These are phyloP conservation scores for Diospyros kaki DNA, from an alignment of 148 eudicot genomes.

Conservation along the genomic window DNA sequence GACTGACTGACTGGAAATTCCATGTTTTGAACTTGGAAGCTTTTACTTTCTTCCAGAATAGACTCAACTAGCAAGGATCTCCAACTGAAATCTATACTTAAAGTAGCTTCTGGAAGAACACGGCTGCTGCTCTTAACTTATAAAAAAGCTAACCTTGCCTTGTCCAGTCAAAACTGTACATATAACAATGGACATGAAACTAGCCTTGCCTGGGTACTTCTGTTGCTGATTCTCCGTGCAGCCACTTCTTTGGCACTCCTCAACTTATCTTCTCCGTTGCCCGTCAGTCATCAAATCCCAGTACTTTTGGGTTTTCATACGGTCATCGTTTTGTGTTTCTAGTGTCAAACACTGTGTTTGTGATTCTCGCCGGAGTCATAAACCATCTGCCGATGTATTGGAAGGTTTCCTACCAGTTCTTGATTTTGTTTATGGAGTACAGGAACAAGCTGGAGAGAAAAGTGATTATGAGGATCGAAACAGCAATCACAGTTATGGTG, in stretches of 20 bases:
- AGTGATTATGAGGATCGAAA: background rate
- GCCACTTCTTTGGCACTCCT: slow-evolving; percentile 12
- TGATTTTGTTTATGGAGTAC: slow-evolving; percentile 8
- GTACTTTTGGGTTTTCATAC: slow-evolving; percentile 2
- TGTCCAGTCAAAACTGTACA: background rate
- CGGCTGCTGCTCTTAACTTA: no score
- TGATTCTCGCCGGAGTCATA: slow-evolving; percentile 21
- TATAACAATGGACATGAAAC: slow-evolving; percentile 15
- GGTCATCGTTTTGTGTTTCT: slow-evolving; percentile 17
- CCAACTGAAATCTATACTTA: no score
- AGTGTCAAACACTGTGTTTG: slow-evolving; percentile 19
- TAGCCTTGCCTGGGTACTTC: background rate
- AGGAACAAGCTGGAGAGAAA: background rate
- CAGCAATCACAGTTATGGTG: background rate
- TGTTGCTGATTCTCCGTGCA: slow-evolving; percentile 10
- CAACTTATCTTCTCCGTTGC: background rate
- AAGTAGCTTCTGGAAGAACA: no score
- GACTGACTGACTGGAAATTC: no score
- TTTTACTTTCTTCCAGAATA: no score
- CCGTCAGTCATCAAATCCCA: background rate
- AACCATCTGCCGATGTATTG: slow-evolving; percentile 12
- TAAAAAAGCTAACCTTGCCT: background rate
- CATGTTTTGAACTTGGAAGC: no score
- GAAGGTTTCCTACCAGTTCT: slow-evolving; percentile 5
- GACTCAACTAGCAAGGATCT: no score